Conservation (phyloP, 2,329 filamentous ascomycete species). For the Colletotrichum orbiculare region DNA sequence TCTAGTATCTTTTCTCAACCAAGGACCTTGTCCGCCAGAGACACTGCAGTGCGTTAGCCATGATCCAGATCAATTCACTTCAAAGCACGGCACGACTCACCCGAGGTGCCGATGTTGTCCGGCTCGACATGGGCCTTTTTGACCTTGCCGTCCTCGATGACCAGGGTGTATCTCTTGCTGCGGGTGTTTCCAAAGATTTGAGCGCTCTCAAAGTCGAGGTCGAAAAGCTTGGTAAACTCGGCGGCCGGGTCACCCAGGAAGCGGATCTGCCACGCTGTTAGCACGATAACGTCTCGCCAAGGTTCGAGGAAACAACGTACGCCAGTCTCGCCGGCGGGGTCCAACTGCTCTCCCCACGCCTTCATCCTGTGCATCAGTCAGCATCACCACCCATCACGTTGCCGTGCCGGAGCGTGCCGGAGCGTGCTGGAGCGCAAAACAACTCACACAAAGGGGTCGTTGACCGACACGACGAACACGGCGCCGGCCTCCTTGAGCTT, state of each 20-base stretch:
- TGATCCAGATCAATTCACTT: no score
- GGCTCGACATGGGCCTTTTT: constrained; percentile 85
- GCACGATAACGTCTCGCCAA: background rate
- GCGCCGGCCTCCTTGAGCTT: constrained; percentile 82
- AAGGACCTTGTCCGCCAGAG: constrained; percentile 63
- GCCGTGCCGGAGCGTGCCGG: no score
- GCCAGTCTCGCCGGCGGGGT: constrained; percentile 78
- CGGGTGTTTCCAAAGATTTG: constrained; percentile 84
- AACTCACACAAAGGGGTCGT: constrained; percentile 92
- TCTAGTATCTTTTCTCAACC: constrained; percentile 39
- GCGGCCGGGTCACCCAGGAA: constrained; percentile 87
- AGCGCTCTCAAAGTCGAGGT: constrained; percentile 82
- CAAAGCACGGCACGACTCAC: constrained; percentile 57
- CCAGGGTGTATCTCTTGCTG: constrained; percentile 88
- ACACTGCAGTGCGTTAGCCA: constrained; percentile 49
- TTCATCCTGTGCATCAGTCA: constrained; percentile 74
- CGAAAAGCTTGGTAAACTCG: constrained; percentile 84
- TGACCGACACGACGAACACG: constrained; percentile 92
- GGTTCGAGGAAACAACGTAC: constrained; percentile 62
- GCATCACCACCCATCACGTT: constrained; percentile 1
- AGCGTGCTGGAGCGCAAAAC: no score
- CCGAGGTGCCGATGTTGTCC: constrained; percentile 84
- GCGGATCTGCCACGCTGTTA: constrained; percentile 72
- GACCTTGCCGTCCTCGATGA: constrained; percentile 87
- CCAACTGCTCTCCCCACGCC: constrained; percentile 83